A percentile compares a stretch with the other conserved stretches of the same genome.
Conservation (phyloP, 2,329 filamentous ascomycete species). For the Ascochyta clinopodiicola region DNA sequence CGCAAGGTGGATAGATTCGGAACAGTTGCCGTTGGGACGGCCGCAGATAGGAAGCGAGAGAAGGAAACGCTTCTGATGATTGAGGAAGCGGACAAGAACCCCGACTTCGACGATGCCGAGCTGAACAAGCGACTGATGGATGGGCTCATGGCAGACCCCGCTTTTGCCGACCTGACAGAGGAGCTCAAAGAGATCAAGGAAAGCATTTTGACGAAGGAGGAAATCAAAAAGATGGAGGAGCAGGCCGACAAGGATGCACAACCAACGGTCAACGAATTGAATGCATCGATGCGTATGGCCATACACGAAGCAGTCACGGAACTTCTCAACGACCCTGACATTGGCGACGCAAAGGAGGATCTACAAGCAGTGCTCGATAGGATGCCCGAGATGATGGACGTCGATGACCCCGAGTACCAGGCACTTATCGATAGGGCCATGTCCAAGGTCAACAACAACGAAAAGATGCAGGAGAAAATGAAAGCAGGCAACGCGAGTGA, state of each 20-base stretch:
- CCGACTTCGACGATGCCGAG: conserved; percentile 37
- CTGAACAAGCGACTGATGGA: conserved; percentile 37
- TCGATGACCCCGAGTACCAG: conserved; percentile 31
- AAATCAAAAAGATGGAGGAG: conserved; percentile 1
- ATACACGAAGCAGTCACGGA: conserved; percentile 32
- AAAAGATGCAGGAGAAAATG: conserved; percentile 31
- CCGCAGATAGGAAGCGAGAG: conserved; percentile 31
- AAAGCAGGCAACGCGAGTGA: conserved; percentile 16
- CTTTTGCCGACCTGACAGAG: conserved; percentile 37
- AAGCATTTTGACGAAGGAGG: conserved; percentile 23
- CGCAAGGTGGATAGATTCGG: conserved; percentile 32
- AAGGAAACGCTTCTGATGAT: conserved; percentile 35
- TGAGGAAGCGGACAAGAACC: conserved; percentile 29
- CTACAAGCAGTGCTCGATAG: conserved; percentile 33
- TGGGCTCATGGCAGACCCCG: conserved; percentile 38
- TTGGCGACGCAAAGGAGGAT: conserved; percentile 29
- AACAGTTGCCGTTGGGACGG: conserved; percentile 29
- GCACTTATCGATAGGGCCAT: conserved; percentile 29
- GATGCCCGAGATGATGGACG: conserved; percentile 29
- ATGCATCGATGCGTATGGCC: conserved; percentile 23
- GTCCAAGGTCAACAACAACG: conserved; percentile 30
- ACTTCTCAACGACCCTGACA: conserved; percentile 39
- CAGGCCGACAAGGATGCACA: conserved; percentile 20
- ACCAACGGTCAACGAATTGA: conserved; percentile 23
- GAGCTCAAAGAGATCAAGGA: conserved; percentile 38